Percentiles rank a stretch among this genome's conserved stretches.
Conservation (phyloP, 1,284 basidiomycete genomes). For the Ceratobasidium theobromae region DNA sequence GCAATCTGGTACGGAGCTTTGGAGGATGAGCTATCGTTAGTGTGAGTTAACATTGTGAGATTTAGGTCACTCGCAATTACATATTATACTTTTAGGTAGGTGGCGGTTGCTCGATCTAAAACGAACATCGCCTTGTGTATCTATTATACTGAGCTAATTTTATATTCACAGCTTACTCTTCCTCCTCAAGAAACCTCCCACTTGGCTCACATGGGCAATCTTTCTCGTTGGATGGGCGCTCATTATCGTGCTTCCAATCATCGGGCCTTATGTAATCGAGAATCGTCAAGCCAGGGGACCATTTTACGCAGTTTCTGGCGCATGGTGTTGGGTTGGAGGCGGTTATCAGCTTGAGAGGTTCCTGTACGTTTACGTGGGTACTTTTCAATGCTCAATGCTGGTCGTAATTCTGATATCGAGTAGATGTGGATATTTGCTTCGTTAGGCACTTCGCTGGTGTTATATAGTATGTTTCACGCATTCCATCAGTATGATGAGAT, state of each 20-base stretch:
- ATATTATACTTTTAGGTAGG: neutral
- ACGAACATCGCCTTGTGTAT: neutral
- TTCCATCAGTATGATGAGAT: neutral
- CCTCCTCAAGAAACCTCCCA: slow-evolving; percentile 2
- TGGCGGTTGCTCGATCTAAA: neutral
- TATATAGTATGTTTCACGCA: neutral
- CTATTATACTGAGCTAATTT: neutral
- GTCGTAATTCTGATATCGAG: neutral
- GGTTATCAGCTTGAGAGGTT: slow-evolving; percentile 16
- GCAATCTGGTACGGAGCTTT: slow-evolving; percentile 3
- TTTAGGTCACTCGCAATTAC: slow-evolving; percentile 21
- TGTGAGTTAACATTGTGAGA: neutral
- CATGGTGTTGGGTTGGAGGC: slow-evolving; percentile 24
- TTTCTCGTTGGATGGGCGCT: slow-evolving; percentile 8
- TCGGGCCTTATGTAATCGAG: slow-evolving; percentile 7
- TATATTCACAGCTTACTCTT: slow-evolving; percentile 21
- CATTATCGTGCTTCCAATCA: slow-evolving; percentile 8
- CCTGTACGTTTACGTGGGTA: slow-evolving; percentile 11
- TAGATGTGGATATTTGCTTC: slow-evolving; percentile 21
- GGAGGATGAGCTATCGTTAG: neutral
- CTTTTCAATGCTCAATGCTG: neutral
- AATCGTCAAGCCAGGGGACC: neutral
- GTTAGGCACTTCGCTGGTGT: neutral
- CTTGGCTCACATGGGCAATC: neutral
- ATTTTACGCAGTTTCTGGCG: slow-evolving; percentile 24